Conservation (phyloP, 768 basidiomycete genomes). For the Amanita muscaria region DNA sequence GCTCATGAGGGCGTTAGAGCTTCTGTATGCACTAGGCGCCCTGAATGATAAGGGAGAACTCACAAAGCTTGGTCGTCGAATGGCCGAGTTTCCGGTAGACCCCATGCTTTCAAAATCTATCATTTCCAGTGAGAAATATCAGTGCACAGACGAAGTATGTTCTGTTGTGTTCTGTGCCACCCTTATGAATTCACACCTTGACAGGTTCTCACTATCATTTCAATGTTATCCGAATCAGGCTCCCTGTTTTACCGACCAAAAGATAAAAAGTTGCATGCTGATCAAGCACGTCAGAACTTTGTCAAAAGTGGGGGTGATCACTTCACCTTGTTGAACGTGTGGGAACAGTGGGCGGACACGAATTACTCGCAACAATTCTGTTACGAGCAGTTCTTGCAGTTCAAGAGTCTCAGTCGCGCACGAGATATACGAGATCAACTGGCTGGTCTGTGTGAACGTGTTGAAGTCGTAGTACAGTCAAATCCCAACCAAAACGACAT, state of each 20-base stretch:
- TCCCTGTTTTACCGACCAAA: conserved; percentile 96
- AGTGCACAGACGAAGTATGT: conserved; percentile 90
- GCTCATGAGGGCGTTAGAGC: conserved; percentile 87
- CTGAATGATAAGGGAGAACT: conserved; percentile 94
- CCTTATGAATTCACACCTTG: background rate
- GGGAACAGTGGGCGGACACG: conserved; percentile 98
- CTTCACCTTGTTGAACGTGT: conserved; percentile 94
- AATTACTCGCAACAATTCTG: conserved; percentile 96
- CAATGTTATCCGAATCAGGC: conserved; percentile 93
- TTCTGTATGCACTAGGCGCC: conserved; percentile 92
- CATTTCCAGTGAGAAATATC: conserved; percentile 89
- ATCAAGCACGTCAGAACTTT: conserved; percentile 97
- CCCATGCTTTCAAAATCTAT: conserved; percentile 96
- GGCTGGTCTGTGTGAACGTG: conserved; percentile 91
- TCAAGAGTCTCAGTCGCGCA: conserved; percentile 88
- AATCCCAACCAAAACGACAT: conserved; percentile 93
- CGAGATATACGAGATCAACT: conserved; percentile 96
- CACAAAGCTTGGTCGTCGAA: conserved; percentile 92
- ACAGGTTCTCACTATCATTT: conserved; percentile 90
- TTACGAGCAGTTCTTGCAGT: conserved; percentile 92
- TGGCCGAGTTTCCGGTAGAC: conserved; percentile 99
- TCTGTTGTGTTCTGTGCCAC: background rate
- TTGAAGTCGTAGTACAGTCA: conserved; percentile 81
- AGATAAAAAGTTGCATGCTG: conserved; percentile 95
- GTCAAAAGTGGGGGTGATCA: conserved; percentile 94